Evolutionary conservation across 768 basidiomycete species (phyloP), one percentile per base, ranked within the genome.

Genomic region (Boletus tomentosulus): DNA sequence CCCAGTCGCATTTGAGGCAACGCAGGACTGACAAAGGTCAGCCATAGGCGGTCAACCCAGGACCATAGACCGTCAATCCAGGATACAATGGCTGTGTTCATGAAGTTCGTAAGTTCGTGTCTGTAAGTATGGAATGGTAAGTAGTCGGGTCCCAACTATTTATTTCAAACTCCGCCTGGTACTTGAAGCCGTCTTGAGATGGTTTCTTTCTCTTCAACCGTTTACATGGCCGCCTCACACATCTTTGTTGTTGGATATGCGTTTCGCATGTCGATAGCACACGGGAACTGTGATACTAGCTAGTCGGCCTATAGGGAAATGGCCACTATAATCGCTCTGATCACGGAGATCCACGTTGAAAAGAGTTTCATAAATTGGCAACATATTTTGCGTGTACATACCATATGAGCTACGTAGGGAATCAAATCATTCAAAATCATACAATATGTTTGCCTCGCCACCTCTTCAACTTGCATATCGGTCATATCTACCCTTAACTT

Each of bases 361-460:
- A 79, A 80, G 86, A 87, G 88, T 90, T 91, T 91, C 88, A 89
- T 90, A 84, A 74, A 75, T 81, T 71, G 87, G 87, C 86, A 54
- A 88, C 77, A 53, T 25, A 19, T 30, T 15, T 25, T 24, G 22
- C 15, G 16, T 28, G 10, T 41, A 33, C 31, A 33, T 15, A 25
- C 35, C 27, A 27, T 27, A 27, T 31, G 8, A 31, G 8, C 31
- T 12, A 33, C 31, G 10, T 33, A 33, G 31, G 30, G 30, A 48
- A 7, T 8, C 3, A 25, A 12, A 38, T 24, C 41, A 28, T 30
- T 33, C 31, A 37, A 15, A 10, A 50, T 15, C 8, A 45, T 53
- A 22, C 19, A 46, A 15, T 31, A 48, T 39, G 41, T 39, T 15
- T 43, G 34, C 31, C 38, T 35, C 33, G 11, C 11, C 31, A 12